Evolutionary conservation across 306 rosid genomes (phyloP), one percentile per base, ranked within the genome.

Genomic region (Medicago arabica): DNA sequence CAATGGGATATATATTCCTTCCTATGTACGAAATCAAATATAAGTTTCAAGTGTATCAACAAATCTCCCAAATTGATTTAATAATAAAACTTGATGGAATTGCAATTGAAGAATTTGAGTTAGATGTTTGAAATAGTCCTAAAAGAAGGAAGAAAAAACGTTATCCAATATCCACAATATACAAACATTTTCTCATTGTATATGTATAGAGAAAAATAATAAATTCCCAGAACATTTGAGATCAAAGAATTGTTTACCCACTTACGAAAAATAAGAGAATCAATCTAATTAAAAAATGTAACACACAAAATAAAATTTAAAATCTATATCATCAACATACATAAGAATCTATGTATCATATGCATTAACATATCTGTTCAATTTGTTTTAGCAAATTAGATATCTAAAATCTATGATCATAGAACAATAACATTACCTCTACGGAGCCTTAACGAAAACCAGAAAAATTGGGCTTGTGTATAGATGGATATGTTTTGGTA

Each of bases 401-500:
- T 21, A 65, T 54, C 39, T 13, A 5, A 49, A 15, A 25, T 69
- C 34, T 15, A 80, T 50, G 46, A 81, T 65, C 81, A 70, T 34
- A 64, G 81, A 65, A 67, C 46, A 58, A 78, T 25, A 25, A 34
- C 7, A 34, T 75, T 78, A 81, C 88, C 85, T 74, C 28, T 40
- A 39, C 28, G 57, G 11, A 46, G 62, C 63, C 55, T 62, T 64
- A 41, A 7, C 65, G 63, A 69, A 12, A 71, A 74, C 59, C 69
- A n/a, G 69, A 78, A 46, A 59, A 54, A 25, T 36, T 67, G 80
- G 15, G 31, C 12, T 51, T 70, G 59, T 50, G 15, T 68, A 50
- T 12, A 49, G 58, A 73, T 64, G 66, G 18, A 57, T 47, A 4
- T 34, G 55, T 23, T 16, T 72, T 76, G 62, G 7, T 60, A 55